Evolutionary conservation across 1,284 basidiomycete species (phyloP).

Genomic region (Ganoderma boninense): DNA sequence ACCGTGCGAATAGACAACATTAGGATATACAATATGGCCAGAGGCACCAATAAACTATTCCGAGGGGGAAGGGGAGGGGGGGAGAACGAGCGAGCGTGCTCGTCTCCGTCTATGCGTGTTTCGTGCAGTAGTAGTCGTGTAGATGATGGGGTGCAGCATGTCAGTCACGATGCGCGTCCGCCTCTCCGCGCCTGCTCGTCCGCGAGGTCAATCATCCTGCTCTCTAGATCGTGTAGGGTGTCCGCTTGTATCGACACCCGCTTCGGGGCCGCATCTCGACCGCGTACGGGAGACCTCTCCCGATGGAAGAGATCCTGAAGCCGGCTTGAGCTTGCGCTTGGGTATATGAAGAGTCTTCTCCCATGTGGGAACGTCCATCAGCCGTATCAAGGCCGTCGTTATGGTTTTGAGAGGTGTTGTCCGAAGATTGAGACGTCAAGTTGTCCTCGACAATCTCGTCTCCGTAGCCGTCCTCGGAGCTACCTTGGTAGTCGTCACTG

Average conservation of each 20-base stretch:
- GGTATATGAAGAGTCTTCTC: not conserved
- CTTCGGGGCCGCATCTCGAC: not conserved
- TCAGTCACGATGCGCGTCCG: slow-evolving; percentile 14
- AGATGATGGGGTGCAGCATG: not conserved
- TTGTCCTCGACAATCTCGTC: not conserved
- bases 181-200: slow-evolving; percentile 14
- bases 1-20: not conserved
- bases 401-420: not conserved
- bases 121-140: not conserved
- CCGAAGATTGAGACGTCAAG: not conserved
- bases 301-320: not conserved
- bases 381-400: not conserved
- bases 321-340: not conserved
- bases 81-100: not conserved
- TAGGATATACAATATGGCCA: not conserved
- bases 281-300: slow-evolving; percentile 11
- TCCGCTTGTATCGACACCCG: slow-evolving; percentile 5
- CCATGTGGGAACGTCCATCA: not conserved
- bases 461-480: slow-evolving; percentile 27
- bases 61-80: not conserved
- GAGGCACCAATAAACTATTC: not conserved
- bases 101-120: not conserved
- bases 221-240: slow-evolving; percentile 10
- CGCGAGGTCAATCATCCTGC: slow-evolving; percentile 10
- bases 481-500: slow-evolving; percentile 34